phyloP scores from a whole-genome alignment of 2,329 filamentous ascomycete species.

The Dactylellina leptospora region DNA sequence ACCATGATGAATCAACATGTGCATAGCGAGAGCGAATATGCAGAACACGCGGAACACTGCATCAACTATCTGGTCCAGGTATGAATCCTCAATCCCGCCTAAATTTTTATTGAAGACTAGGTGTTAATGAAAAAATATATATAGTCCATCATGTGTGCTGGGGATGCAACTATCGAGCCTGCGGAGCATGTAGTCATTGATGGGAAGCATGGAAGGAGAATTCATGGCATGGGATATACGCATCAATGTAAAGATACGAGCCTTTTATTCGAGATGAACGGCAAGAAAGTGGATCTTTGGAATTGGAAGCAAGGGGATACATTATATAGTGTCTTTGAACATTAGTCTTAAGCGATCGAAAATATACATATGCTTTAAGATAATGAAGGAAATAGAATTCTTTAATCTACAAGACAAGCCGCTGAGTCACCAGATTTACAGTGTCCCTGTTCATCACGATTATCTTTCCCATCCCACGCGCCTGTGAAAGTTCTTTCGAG shows the following conservation, averaged over 20 bases:
- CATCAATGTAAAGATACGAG: conserved; percentile 29
- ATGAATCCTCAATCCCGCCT: background rate
- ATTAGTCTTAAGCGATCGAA: background rate
- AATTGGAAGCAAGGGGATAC: conserved; percentile 28
- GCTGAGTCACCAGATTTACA: conserved; percentile 23
- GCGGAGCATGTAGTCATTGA: conserved; percentile 13
- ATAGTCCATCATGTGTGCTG: conserved; percentile 20
- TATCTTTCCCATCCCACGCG: conserved; percentile 15
- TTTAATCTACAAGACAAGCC: conserved; percentile 7
- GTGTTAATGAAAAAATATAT: background rate
- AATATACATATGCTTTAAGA: background rate
- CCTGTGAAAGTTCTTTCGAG: conserved; percentile 19
- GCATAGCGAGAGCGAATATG: conserved; percentile 24
- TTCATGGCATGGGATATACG: conserved; percentile 27
- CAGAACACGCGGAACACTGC: conserved; percentile 18
- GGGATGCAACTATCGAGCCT: conserved; percentile 18
- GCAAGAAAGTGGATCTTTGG: conserved; percentile 14
- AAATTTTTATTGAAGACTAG: background rate
- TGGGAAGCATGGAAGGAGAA: conserved; percentile 22
- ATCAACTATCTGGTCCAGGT: conserved; percentile 25
- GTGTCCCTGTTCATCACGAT: conserved; percentile 22
- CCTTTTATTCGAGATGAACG: conserved; percentile 19
- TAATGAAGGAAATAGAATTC: background rate
- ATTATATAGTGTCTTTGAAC: conserved; percentile 16
- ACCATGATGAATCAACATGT: conserved; percentile 29